Evolutionary conservation across 495 filamentous ascomycete species (phyloP).

Genomic region (Penicillium manginii): DNA sequence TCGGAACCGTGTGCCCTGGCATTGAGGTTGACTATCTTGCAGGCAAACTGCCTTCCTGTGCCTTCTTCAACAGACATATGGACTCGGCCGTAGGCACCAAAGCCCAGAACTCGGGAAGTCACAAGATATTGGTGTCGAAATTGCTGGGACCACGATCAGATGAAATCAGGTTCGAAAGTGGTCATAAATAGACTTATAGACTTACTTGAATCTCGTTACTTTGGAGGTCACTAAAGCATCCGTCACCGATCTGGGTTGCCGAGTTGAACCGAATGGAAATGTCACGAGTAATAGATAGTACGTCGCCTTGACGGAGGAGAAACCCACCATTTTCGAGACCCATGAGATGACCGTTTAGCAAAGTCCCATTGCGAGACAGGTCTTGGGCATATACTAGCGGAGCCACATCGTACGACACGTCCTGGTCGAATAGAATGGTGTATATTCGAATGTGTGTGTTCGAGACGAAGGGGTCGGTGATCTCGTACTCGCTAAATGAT

Average conservation of each 20-base stretch:
- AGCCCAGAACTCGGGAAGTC: conserved; percentile 52
- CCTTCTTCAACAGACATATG: conserved; percentile 48
- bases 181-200: neutral
- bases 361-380: conserved; percentile 60
- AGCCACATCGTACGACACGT: conserved; percentile 33
- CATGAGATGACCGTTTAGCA: conserved; percentile 53
- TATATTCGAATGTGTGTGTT: conserved; percentile 66
- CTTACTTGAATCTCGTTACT: conserved; percentile 35
- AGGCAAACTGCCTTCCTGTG: conserved; percentile 52
- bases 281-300: conserved; percentile 35
- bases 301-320: conserved; percentile 60
- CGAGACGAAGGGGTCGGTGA: conserved; percentile 53
- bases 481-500: conserved; percentile 39
- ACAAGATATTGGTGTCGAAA: conserved; percentile 53
- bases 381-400: conserved; percentile 66
- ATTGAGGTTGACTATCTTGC: conserved; percentile 53
- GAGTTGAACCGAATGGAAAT: conserved; percentile 29
- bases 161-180: neutral
- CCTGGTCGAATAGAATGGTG: conserved; percentile 55
- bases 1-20: conserved; percentile 9
- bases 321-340: conserved; percentile 43
- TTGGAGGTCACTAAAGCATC: conserved; percentile 26
- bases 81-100: conserved; percentile 52
- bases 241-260: conserved; percentile 1
- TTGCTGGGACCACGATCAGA: conserved; percentile 30